phyloP scores from a whole-genome alignment of 768 basidiomycete genomes.

The Inosperma sp. region DNA sequence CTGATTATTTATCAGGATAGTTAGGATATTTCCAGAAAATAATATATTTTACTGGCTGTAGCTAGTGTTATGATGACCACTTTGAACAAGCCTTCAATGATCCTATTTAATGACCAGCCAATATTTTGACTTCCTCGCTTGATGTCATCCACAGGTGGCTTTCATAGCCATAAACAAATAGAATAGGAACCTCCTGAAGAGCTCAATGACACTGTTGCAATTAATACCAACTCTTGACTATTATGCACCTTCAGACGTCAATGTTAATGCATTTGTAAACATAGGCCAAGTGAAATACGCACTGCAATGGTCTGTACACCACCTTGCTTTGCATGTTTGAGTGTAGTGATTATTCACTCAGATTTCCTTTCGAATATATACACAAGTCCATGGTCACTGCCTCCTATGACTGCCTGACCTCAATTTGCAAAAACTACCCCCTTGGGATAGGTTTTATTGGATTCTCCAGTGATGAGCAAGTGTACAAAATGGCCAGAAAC shows the following conservation, averaged over 20 bases:
- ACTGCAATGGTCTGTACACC: conserved; percentile 9
- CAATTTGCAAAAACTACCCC: conserved; percentile 17
- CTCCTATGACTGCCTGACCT: conserved; percentile 14
- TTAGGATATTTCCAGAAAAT: too few relatives aligned
- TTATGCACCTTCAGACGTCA: conserved; percentile 6
- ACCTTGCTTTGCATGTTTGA: conserved; percentile 14
- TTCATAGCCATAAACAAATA: conserved; percentile 4
- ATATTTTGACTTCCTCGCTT: background rate
- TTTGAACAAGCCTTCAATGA: background rate
- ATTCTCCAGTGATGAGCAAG: conserved; percentile 8
- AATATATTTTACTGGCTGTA: too few relatives aligned
- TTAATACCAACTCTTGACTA: background rate
- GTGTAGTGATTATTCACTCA: conserved; percentile 10
- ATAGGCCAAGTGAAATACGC: background rate
- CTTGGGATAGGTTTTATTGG: conserved; percentile 16
- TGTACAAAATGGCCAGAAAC: conserved; percentile 16
- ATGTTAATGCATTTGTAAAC: background rate
- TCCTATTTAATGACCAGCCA: background rate
- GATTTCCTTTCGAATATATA: conserved; percentile 21
- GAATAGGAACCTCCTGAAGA: background rate
- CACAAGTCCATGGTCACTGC: conserved; percentile 20
- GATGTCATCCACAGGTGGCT: background rate
- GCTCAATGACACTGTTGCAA: conserved; percentile 6
- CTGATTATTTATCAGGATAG: too few relatives aligned
- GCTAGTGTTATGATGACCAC: background rate